Base-by-base conservation (phyloP, 192 early-diverging fungal species). In the Chytriomyces sp. region DNA sequence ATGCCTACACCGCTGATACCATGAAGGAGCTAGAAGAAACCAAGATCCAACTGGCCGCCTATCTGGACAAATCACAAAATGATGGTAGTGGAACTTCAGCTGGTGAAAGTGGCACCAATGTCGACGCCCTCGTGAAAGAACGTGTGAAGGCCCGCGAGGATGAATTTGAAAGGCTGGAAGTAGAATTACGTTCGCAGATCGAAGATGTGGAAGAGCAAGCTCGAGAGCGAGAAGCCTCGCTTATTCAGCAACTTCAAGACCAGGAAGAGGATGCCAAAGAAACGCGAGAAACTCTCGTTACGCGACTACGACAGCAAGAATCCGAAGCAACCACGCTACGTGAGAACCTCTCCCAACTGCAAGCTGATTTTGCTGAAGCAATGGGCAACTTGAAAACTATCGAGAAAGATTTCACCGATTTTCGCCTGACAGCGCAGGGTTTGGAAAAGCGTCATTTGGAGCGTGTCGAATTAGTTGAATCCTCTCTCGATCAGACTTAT, bases 211-310 rank as follows among this genome's bases (percentile, higher is more conserved):
- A 73, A 53, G 72, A 73, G 41, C 72, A 73, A 53, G 28, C 38
- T 7, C 25, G 8, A 12, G 72, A 10, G 12, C 60, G 57, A 39
- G 49, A 14, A 5, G 26, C 19, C 34, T 39, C 59, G 8, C 59
- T 73, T 26, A 52, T 73, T 52, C 72, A 64, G 33, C 72, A 73
- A 61, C 36, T 73, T 6, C 60, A 73, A 49, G 72, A 73, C 2
- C 59, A 73, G 52, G 41, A 73, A 64, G 26, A 38, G 30, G 72
- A 73, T 38, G 59, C 72, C 12, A 73, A 73, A 49, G 72, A 73
- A 55, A 73, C 64, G 72, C 72, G 72, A 33, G 72, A 73, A 36
- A 64, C 60, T 17, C 52, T 73, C 5, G 60, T 73, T 5, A 7
- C 39, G 6, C 59, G 72, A 39, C 36, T 73, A 10, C 59, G 61